Base-by-base conservation (phyloP, 2,329 filamentous ascomycete genomes). In the Colletotrichum sp. region DNA sequence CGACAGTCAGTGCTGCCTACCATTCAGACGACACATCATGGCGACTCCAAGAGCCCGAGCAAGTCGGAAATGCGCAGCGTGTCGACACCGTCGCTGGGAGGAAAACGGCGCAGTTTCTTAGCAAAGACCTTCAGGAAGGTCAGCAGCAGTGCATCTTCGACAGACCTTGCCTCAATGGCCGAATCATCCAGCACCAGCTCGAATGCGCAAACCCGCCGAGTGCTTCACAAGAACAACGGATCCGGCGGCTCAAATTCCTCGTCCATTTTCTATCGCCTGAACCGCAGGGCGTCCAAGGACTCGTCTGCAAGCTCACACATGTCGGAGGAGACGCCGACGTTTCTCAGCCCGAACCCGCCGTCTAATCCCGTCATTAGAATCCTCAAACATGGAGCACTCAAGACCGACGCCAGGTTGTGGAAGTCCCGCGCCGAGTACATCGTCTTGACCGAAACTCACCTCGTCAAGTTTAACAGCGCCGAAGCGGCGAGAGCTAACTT, bases 391-490 rank as follows among this genome's bases (percentile, higher is more conserved):
- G 88, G 88, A 3, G 82, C 87, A 19, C 83, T 92, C 44, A 90
- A 90, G 79, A 82, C 87, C 1, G 89, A 91, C 72, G 82, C 87
- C 6, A 87, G 88, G 25, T 82, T 90, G 4, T 83, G 89, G 77
- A 90, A 89, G 75, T 83, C 87, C 3, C 88, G 88, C 44, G 83
- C 86, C 66, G 87, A 89, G 71, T 90, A 90, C 76, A 80, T 92
- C 13, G 89, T 91, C 32, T 82, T 91, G 29, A 90, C 90, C 4
- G 83, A 89, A 36, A 85, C 87, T 57, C 88, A 87, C 68, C 80
- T 92, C 59, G 80, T 90, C 79, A 89, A 89, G 77, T 89, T 90
- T 78, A 87, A 86, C 79, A 87, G 84, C 79, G 83, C 84, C 36
- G 84, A 87, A 70, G 87, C 89, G 32, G 90, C 89, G 9, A 82